Evolutionary conservation across 2,329 filamentous ascomycete genomes (phyloP).

Genomic region (Sphaerulina populicola): DNA sequence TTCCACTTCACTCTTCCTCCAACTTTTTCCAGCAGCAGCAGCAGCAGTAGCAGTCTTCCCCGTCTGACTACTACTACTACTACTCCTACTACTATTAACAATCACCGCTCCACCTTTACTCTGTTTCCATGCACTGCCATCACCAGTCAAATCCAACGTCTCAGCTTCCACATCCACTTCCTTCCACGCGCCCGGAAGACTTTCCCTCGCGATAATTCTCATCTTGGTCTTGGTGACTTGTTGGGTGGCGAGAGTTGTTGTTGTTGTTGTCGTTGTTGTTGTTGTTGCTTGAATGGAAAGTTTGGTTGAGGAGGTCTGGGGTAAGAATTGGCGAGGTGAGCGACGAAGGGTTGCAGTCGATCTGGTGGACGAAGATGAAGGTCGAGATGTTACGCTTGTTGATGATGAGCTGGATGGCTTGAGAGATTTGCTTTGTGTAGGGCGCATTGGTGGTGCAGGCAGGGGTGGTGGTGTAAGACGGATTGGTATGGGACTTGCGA

Average conservation of each 20-base stretch:
- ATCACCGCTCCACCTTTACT: slow-evolving; percentile 11
- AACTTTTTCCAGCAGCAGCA: slow-evolving; percentile 15
- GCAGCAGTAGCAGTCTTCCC: background rate
- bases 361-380: background rate
- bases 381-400: background rate
- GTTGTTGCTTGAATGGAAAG: background rate
- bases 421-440: background rate
- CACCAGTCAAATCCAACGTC: slow-evolving; percentile 26
- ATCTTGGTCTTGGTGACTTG: slow-evolving; percentile 15
- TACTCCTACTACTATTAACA: background rate
- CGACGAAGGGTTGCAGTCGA: background rate
- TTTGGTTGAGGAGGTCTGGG: background rate
- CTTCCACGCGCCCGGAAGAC: slow-evolving; percentile 31
- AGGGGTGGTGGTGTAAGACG: background rate
- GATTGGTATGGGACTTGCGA: slow-evolving; percentile 11
- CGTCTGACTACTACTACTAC: too few relatives aligned
- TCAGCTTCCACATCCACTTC: slow-evolving; percentile 27
- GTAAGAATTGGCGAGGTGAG: slow-evolving; percentile 5
- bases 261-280: too few relatives aligned
- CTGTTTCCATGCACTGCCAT: slow-evolving; percentile 20
- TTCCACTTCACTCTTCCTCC: slow-evolving; percentile 32
- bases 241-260: background rate
- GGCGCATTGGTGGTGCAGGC: background rate
- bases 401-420: background rate
- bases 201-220: slow-evolving; percentile 26